Evolutionary conservation across 2,329 filamentous ascomycete genomes (phyloP).

Genomic region (Cladosporium sp.): DNA sequence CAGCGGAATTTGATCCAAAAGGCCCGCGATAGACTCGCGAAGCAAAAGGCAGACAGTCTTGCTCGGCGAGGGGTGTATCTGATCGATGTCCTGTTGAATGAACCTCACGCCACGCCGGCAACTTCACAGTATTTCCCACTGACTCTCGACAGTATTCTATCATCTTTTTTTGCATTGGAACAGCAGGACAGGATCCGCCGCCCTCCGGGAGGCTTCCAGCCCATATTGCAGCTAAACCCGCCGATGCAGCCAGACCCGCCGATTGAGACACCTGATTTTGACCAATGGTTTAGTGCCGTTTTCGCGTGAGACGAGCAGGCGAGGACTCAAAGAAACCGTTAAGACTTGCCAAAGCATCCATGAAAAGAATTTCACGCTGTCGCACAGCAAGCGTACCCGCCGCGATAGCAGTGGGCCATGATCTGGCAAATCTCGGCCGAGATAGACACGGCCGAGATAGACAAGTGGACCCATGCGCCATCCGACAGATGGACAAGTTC

Average conservation of each 20-base stretch:
- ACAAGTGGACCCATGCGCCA: neutral
- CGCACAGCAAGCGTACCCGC: no score
- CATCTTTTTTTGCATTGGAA: neutral
- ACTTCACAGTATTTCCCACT: neutral
- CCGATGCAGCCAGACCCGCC: neutral
- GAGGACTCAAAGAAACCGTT: neutral
- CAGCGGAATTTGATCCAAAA: neutral
- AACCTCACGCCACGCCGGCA: neutral
- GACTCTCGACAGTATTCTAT: neutral
- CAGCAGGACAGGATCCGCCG: neutral
- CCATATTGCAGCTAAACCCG: no score
- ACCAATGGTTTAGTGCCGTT: neutral
- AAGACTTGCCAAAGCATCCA: neutral
- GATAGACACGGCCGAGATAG: constrained; percentile 2
- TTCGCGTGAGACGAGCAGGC: neutral
- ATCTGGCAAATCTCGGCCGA: neutral
- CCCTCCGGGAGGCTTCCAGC: no score
- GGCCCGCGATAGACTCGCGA: neutral
- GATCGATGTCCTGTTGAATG: neutral
- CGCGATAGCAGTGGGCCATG: no score
- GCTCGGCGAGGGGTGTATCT: neutral
- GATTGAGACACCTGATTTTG: neutral
- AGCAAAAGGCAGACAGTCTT: neutral
- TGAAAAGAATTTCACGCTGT: neutral
- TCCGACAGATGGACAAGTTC: no score